These are phyloP conservation scores for Plicaturopsis crispa DNA, from an alignment of 768 basidiomycete genomes.

Conservation along the genomic window DNA sequence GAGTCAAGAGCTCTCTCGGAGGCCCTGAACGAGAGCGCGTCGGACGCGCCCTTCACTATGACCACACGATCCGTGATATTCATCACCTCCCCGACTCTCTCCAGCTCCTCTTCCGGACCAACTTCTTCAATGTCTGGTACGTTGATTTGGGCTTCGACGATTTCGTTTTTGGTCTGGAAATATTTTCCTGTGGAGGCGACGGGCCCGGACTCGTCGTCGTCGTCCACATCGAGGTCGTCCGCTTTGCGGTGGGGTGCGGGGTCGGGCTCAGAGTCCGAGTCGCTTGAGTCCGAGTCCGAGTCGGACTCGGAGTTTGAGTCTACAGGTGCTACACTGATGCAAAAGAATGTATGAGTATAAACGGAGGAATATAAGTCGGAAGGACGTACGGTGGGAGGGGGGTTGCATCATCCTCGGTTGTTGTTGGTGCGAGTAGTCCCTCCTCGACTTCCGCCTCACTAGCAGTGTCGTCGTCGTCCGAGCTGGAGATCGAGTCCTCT, in stretches of 20 bases:
- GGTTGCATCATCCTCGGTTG: slow-evolving; percentile 30
- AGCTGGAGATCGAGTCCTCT: slow-evolving; percentile 40
- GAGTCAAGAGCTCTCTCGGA: slow-evolving; percentile 71
- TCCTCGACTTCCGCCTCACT: slow-evolving; percentile 74
- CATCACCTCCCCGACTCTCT: slow-evolving; percentile 73
- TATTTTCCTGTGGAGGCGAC: slow-evolving; percentile 31
- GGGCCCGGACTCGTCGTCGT: slow-evolving; percentile 45
- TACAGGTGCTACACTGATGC: slow-evolving; percentile 7
- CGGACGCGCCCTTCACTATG: slow-evolving; percentile 59
- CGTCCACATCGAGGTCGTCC: slow-evolving; percentile 35
- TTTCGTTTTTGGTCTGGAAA: slow-evolving; percentile 66
- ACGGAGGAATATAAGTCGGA: not conserved
- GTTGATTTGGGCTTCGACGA: slow-evolving; percentile 46
- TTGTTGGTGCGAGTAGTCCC: slow-evolving; percentile 34
- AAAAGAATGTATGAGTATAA: too few species aligned
- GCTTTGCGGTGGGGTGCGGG: slow-evolving; percentile 5
- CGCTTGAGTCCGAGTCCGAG: slow-evolving; percentile 32
- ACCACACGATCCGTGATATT: slow-evolving; percentile 66
- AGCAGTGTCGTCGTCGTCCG: slow-evolving; percentile 37
- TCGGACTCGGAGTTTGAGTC: slow-evolving; percentile 19
- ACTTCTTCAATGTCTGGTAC: slow-evolving; percentile 62
- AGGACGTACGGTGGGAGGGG: slow-evolving; percentile 7
- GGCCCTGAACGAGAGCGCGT: slow-evolving; percentile 30
- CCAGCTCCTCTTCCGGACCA: slow-evolving; percentile 54
- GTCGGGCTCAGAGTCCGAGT: slow-evolving; percentile 30